These are phyloP conservation scores for Hyaloscypha variabilis DNA, from an alignment of 495 filamentous ascomycete genomes.

Conservation along the genomic window DNA sequence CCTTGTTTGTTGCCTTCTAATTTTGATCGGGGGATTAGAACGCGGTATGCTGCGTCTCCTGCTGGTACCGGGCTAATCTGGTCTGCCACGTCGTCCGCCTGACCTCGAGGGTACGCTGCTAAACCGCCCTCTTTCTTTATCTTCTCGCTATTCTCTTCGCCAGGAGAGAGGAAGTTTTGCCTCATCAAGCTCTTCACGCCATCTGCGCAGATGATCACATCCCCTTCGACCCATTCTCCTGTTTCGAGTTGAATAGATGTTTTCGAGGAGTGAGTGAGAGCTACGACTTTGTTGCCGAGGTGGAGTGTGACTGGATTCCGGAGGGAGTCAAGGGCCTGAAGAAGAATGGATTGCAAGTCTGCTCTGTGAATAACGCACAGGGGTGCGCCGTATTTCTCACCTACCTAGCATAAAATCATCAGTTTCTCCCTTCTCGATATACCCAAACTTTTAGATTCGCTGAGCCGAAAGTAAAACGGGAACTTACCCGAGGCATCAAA, in stretches of 20 bases:
- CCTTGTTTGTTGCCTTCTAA: slow-evolving; percentile 39
- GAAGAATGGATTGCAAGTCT: slow-evolving; percentile 21
- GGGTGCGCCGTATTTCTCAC: slow-evolving; percentile 21
- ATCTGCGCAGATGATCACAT: slow-evolving; percentile 50
- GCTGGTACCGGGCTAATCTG: slow-evolving; percentile 27
- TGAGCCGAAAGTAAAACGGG: too few relatives aligned
- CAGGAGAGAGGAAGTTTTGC: slow-evolving; percentile 19
- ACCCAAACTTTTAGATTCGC: too few relatives aligned
- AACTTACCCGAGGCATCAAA: too few relatives aligned
- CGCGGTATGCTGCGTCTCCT: slow-evolving; percentile 49
- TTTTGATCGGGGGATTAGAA: slow-evolving; percentile 40
- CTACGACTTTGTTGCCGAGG: neutral
- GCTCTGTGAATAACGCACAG: slow-evolving; percentile 27
- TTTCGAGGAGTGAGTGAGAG: neutral
- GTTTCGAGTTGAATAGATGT: neutral
- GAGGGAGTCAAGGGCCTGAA: slow-evolving; percentile 7
- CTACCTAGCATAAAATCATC: slow-evolving; percentile 16
- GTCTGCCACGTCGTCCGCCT: neutral
- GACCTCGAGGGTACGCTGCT: neutral
- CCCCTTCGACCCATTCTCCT: slow-evolving; percentile 34
- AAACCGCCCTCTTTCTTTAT: neutral
- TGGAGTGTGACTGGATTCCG: slow-evolving; percentile 9
- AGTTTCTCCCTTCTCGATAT: too few relatives aligned
- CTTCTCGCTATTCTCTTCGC: neutral
- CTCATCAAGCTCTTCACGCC: slow-evolving; percentile 48